Conservation (phyloP, 2,329 filamentous ascomycete genomes). For the Verticillium nubilum region DNA sequence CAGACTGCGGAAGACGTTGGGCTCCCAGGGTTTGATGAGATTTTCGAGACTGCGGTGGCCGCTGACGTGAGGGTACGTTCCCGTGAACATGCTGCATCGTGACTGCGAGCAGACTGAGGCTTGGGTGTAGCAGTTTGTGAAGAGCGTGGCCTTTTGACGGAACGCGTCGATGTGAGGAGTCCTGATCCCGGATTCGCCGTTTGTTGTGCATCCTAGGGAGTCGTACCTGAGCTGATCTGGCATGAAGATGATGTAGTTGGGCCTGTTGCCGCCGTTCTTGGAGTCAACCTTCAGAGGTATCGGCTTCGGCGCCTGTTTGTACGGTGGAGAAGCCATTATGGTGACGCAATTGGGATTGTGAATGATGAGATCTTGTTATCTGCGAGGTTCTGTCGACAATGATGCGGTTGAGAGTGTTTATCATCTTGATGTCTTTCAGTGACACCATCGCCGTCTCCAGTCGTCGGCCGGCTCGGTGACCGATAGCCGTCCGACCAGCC, state of each 20-base stretch:
- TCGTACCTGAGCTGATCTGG: constrained; percentile 40
- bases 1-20: constrained; percentile 35
- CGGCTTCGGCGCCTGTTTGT: constrained; percentile 13
- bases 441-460: neutral
- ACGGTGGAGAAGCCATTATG: neutral
- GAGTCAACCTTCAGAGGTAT: constrained; percentile 16
- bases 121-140: constrained; percentile 38
- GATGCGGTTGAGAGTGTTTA: neutral
- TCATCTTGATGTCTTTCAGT: neutral
- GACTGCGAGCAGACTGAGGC: constrained; percentile 40
- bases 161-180: constrained; percentile 38
- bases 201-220: constrained; percentile 27
- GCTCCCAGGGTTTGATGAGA: constrained; percentile 40
- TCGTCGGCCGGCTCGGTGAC: neutral
- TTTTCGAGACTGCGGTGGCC: constrained; percentile 39
- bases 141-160: constrained; percentile 25
- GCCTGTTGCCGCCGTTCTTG: constrained; percentile 18
- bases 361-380: neutral
- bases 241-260: constrained; percentile 38
- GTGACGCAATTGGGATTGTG: neutral
- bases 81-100: constrained; percentile 38
- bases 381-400: neutral
- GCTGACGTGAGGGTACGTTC: constrained; percentile 35
- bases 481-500: neutral
- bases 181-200: constrained; percentile 16